Evolutionary conservation across 1,139 yeast species (phyloP).

Genomic region (Debaryomyces robertsiae): DNA sequence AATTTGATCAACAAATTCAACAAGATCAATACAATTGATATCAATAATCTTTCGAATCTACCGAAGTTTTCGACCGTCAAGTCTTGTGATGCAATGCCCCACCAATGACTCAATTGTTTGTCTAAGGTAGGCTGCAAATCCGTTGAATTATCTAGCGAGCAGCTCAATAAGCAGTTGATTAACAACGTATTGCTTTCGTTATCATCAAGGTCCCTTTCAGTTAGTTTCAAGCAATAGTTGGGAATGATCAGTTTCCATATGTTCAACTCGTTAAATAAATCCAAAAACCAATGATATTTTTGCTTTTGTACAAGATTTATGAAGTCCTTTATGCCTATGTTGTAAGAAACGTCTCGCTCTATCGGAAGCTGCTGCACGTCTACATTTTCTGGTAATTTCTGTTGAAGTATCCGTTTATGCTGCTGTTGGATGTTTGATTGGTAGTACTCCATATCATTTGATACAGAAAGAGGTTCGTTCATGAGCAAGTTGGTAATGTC

Average conservation of each 20-base stretch:
- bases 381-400: neutral
- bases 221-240: constrained; percentile 29
- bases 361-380: neutral
- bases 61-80: constrained; percentile 20
- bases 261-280: constrained; percentile 40
- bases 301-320: constrained; percentile 34
- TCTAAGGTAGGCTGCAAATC: constrained; percentile 21
- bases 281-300: constrained; percentile 43
- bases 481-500: constrained; percentile 27
- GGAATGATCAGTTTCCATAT: constrained; percentile 48
- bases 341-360: constrained; percentile 7
- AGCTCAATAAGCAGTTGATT: constrained; percentile 34
- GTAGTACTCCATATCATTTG: constrained; percentile 6
- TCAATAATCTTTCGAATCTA: constrained; percentile 27
- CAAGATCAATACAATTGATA: constrained; percentile 34
- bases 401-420: neutral
- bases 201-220: constrained; percentile 14
- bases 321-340: constrained; percentile 21
- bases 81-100: constrained; percentile 18
- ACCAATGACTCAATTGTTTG: constrained; percentile 32
- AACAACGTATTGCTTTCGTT: constrained; percentile 25
- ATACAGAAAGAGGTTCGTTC: constrained; percentile 12
- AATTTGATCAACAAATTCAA: constrained; percentile 24
- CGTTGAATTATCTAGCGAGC: constrained; percentile 23
- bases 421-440: constrained; percentile 5